phyloP scores from a whole-genome alignment of 352 stramenopile species.

The Labyrinthula sp. region DNA sequence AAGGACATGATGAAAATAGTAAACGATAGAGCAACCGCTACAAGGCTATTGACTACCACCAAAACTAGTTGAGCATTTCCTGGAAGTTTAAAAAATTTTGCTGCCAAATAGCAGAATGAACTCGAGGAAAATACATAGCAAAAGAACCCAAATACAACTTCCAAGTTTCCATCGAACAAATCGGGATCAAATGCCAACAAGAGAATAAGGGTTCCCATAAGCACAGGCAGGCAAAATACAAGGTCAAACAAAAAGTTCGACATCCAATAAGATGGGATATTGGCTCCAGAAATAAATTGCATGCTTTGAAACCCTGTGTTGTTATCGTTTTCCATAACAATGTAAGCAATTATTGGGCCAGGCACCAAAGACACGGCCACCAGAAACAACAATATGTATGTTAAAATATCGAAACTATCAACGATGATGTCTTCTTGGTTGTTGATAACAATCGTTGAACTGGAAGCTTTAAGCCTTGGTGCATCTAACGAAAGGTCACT shows the following conservation, averaged over 20 bases:
- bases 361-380: conserved; percentile 70
- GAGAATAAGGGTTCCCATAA: conserved; percentile 29
- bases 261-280: conserved; percentile 74
- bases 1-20: conserved; percentile 38
- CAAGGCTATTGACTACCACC: conserved; percentile 40
- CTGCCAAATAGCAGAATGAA: conserved; percentile 37
- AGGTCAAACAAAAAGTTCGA: conserved; percentile 47
- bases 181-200: conserved; percentile 37
- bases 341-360: conserved; percentile 68
- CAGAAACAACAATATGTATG: conserved; percentile 63
- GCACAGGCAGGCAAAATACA: conserved; percentile 32
- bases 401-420: conserved; percentile 40
- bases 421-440: conserved; percentile 34
- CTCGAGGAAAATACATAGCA: conserved; percentile 38
- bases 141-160: conserved; percentile 38
- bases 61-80: conserved; percentile 37
- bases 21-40: conserved; percentile 37
- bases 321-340: conserved; percentile 91
- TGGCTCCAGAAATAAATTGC: conserved; percentile 76
- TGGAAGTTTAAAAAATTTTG: conserved; percentile 35
- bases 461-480: too few species aligned
- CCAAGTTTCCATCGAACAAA: conserved; percentile 31
- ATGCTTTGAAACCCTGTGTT: conserved; percentile 60
- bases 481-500: too few species aligned
- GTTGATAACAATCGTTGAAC: too few species aligned